Evolutionary conservation across 1,284 basidiomycete genomes (phyloP).

Genomic region (Cryptococcus amylolentus): DNA sequence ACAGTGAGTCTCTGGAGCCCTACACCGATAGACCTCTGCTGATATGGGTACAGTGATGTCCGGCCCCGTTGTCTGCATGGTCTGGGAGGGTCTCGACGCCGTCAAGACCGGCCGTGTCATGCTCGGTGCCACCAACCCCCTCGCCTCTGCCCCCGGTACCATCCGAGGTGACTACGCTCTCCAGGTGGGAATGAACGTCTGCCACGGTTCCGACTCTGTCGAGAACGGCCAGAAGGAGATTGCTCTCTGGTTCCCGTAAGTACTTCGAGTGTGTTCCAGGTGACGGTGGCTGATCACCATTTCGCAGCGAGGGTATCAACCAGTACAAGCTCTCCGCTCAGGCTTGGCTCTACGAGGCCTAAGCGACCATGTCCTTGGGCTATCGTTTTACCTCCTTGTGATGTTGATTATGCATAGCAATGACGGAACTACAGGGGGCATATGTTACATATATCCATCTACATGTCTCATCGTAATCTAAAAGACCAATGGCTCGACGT

Average conservation of each 20-base stretch:
- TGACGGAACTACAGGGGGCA: too few species aligned
- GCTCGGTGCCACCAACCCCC: slow-evolving; percentile 96
- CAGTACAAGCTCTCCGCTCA: slow-evolving; percentile 70
- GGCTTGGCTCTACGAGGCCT: slow-evolving; percentile 78
- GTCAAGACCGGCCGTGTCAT: slow-evolving; percentile 93
- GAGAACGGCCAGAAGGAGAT: slow-evolving; percentile 91
- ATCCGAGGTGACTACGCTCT: slow-evolving; percentile 93
- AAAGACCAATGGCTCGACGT: too few species aligned
- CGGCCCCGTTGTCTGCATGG: slow-evolving; percentile 95
- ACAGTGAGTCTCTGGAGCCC: slow-evolving; percentile 52
- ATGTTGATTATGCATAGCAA: too few species aligned
- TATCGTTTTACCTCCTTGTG: too few species aligned
- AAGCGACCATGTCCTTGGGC: slow-evolving; percentile 7
- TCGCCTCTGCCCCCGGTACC: slow-evolving; percentile 75
- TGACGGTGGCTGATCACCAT: background rate
- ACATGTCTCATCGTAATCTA: too few species aligned
- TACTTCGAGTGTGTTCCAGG: slow-evolving; percentile 1
- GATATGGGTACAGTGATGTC: slow-evolving; percentile 59
- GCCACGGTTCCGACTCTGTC: slow-evolving; percentile 87
- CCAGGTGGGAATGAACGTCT: slow-evolving; percentile 64
- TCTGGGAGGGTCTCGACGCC: slow-evolving; percentile 94
- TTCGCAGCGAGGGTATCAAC: slow-evolving; percentile 63
- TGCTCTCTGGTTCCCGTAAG: slow-evolving; percentile 62
- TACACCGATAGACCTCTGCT: background rate
- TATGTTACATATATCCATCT: too few species aligned